A percentile compares a stretch with the other conserved stretches of the same genome.
phyloP scores from a whole-genome alignment of 768 basidiomycete species.

The Pulveroboletus sp. region DNA sequence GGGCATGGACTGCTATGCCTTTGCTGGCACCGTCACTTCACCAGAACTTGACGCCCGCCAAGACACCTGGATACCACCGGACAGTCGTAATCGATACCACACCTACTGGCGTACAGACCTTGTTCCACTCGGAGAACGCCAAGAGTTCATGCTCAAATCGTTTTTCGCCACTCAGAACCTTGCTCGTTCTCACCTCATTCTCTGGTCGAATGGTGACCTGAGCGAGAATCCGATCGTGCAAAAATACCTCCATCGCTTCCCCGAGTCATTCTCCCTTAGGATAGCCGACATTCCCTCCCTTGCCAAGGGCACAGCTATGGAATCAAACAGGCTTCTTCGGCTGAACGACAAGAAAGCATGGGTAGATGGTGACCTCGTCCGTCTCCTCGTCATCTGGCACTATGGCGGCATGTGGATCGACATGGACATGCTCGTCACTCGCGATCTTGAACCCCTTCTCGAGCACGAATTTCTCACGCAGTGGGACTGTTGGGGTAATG shows the following conservation, averaged over 20 bases:
- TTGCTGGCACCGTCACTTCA: conserved; percentile 70
- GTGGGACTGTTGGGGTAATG: conserved; percentile 94
- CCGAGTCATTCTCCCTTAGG: conserved; percentile 63
- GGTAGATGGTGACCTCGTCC: conserved; percentile 92
- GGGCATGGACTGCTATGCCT: conserved; percentile 89
- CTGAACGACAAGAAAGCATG: conserved; percentile 77
- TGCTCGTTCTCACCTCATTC: conserved; percentile 57
- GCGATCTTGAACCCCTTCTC: conserved; percentile 77
- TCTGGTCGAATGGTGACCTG: conserved; percentile 91
- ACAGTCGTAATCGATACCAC: conserved; percentile 66
- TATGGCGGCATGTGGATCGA: conserved; percentile 95
- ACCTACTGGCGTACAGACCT: conserved; percentile 95
- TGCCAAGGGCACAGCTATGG: conserved; percentile 72
- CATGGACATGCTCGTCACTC: conserved; percentile 90
- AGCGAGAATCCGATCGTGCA: conserved; percentile 50
- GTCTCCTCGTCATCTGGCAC: conserved; percentile 82
- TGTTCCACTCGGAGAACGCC: conserved; percentile 67
- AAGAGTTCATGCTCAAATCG: conserved; percentile 86
- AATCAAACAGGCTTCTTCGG: conserved; percentile 54
- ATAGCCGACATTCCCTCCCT: conserved; percentile 63
- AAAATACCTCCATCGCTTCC: conserved; percentile 57
- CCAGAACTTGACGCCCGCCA: conserved; percentile 7
- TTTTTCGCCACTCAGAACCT: conserved; percentile 91
- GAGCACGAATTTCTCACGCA: conserved; percentile 97
- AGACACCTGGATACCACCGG: conserved; percentile 27